These are phyloP conservation scores for Hyphopichia burtonii DNA, from an alignment of 1,139 yeast genomes.

Conservation along the genomic window DNA sequence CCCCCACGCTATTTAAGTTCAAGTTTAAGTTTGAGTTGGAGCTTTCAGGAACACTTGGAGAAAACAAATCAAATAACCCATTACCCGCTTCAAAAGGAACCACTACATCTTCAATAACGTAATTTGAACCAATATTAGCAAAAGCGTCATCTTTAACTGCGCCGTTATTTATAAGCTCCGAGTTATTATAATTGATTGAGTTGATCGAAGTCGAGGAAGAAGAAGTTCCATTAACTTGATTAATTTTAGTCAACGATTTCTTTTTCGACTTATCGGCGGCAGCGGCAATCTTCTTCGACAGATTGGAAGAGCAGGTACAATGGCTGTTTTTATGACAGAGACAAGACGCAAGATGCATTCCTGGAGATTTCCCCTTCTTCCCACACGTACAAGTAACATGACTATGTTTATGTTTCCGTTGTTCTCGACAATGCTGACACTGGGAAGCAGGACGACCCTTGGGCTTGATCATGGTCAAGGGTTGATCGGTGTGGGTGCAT, in stretches of 20 bases:
- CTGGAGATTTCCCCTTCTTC: constrained; percentile 49
- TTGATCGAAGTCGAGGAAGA: neutral
- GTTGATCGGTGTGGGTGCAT: constrained; percentile 89
- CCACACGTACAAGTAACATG: constrained; percentile 80
- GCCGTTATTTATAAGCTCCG: neutral
- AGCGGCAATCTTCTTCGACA: constrained; percentile 14
- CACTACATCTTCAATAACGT: constrained; percentile 32
- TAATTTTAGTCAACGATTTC: constrained; percentile 18
- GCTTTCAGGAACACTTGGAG: constrained; percentile 7
- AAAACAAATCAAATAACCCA: constrained; percentile 31
- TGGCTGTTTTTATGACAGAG: constrained; percentile 52
- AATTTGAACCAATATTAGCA: constrained; percentile 16
- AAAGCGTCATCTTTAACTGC: neutral
- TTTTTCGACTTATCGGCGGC: constrained; percentile 28
- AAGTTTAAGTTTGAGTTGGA: constrained; percentile 2
- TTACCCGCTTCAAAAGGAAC: constrained; percentile 28
- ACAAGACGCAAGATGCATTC: constrained; percentile 50
- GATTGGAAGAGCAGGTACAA: constrained; percentile 56
- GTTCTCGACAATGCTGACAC: constrained; percentile 83
- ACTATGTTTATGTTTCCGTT: constrained; percentile 65
- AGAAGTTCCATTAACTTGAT: constrained; percentile 18
- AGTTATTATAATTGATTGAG: neutral
- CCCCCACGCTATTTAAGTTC: neutral
- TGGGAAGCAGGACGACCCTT: constrained; percentile 96
- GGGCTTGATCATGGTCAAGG: constrained; percentile 88